Evolutionary conservation across 2,329 filamentous ascomycete species (phyloP), one percentile per base, ranked within the genome.

Genomic region (Paecilomyces dactylethromorphus): DNA sequence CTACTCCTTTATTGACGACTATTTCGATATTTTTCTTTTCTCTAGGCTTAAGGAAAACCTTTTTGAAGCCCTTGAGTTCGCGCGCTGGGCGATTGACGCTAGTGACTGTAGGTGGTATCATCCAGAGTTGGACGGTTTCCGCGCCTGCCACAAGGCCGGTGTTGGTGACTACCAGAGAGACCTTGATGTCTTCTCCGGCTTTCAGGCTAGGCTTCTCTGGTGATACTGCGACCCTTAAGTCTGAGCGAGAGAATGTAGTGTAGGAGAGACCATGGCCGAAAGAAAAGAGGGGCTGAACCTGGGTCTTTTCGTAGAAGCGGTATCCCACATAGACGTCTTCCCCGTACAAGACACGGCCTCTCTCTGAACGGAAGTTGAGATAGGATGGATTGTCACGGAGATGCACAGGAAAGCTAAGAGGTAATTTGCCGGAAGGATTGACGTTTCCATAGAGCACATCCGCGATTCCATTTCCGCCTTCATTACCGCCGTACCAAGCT

Each of bases 401-500:
- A 15, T 80, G 79, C 56, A 79, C 79, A 0, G 91, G 90, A 76
- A 92, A 92, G 2, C 82, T 88, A 22, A 92, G 78, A 0, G 89
- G 87, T 1, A 92, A 79, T 71, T 92, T 92, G 13, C 86, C 90
- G 52, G 84, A 87, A 0, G 90, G 90, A 68, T 89, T 92, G 53
- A 84, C 82, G 61, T 87, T 83, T 54, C 89, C 90, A 63, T 90
- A 89, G 1, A 93, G 78, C 1, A 93, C 81, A 64, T 93, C 90
- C 0, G 88, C 89, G 61, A 95, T 87, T 11, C 86, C 87, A 68
- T 92, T 91, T 5, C 90, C 91, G 4, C 87, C 88, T 76, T 94
- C 90, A 67, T 94, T 91, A n/a, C 91, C 90, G 60, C 90, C 89
- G 67, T 92, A 94, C 89, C 90, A 94, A 7, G 89, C 89, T 67